Percentiles rank a stretch among this genome's conserved stretches.
phyloP scores from a whole-genome alignment of 1,284 basidiomycete species.

The Puccinia coronata region DNA sequence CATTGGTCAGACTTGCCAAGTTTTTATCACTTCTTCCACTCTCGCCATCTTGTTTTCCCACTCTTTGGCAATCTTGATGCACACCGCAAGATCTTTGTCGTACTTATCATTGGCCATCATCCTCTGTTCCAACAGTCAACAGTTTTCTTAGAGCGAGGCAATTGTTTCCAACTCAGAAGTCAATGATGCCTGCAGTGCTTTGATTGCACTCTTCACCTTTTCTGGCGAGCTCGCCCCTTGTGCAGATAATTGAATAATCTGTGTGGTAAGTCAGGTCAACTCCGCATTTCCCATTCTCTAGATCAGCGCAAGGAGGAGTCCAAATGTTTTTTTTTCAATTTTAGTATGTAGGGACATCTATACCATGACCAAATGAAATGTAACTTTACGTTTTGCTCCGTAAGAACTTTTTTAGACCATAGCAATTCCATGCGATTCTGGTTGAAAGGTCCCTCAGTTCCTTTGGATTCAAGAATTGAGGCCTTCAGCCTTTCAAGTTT shows the following conservation, averaged over 20 bases:
- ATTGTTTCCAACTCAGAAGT: constrained; percentile 11
- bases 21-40: constrained; percentile 50
- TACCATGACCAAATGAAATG: background rate
- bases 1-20: constrained; percentile 50
- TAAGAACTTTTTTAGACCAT: background rate
- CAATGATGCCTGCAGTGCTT: constrained; percentile 25
- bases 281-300: constrained; percentile 14
- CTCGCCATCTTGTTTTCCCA: constrained; percentile 52
- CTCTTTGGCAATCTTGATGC: constrained; percentile 53
- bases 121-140: constrained; percentile 21
- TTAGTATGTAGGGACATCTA: background rate
- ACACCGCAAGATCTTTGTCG: constrained; percentile 51
- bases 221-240: constrained; percentile 37
- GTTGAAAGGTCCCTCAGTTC: constrained; percentile 22
- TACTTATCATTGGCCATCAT: constrained; percentile 25
- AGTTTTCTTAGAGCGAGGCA: constrained; percentile 28
- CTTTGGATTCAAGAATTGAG: constrained; percentile 41
- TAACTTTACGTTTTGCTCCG: constrained; percentile 28
- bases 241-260: constrained; percentile 36
- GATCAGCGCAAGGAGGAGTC: background rate
- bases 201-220: constrained; percentile 33
- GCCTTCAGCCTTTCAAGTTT: constrained; percentile 24
- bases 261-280: background rate
- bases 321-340: too few relatives aligned
- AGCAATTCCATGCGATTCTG: constrained; percentile 22